phyloP scores from a whole-genome alignment of 257 asterid species.

The Forsythia suspensa region DNA sequence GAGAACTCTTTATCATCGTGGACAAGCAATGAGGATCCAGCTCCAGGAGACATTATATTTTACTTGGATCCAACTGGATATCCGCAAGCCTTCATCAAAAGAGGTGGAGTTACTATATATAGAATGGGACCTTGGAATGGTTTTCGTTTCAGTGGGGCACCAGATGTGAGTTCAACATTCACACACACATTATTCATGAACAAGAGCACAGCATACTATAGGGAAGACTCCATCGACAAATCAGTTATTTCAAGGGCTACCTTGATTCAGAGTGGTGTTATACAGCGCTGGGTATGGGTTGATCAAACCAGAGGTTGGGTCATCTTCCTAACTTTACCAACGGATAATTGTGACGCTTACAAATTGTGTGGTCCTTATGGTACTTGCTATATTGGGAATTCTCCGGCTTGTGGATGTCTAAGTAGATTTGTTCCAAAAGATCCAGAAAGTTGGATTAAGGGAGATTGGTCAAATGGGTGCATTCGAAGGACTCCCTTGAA shows the following conservation, averaged over 20 bases:
- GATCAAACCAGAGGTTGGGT: constrained; percentile 31
- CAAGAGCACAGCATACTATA: constrained; percentile 24
- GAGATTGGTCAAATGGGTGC: constrained; percentile 36
- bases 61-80: constrained; percentile 39
- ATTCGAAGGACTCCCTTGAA: constrained; percentile 23
- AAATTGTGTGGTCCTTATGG: constrained; percentile 32
- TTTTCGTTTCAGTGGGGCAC: constrained; percentile 32
- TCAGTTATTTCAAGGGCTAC: constrained; percentile 24
- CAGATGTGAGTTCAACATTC: constrained; percentile 15
- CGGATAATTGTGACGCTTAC: constrained; percentile 34
- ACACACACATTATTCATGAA: constrained; percentile 11
- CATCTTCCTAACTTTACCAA: constrained; percentile 10
- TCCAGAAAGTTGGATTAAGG: constrained; percentile 18
- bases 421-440: constrained; percentile 30
- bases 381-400: constrained; percentile 21
- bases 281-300: constrained; percentile 30
- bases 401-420: constrained; percentile 30
- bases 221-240: not conserved
- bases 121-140: constrained; percentile 51
- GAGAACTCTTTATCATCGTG: constrained; percentile 40
- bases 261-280: constrained; percentile 25
- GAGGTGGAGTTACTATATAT: not conserved
- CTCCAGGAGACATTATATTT: constrained; percentile 29
- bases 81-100: constrained; percentile 27
- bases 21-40: constrained; percentile 42